Conservation (phyloP, 306 rosid genomes). For the Canavalia ensiformis region DNA sequence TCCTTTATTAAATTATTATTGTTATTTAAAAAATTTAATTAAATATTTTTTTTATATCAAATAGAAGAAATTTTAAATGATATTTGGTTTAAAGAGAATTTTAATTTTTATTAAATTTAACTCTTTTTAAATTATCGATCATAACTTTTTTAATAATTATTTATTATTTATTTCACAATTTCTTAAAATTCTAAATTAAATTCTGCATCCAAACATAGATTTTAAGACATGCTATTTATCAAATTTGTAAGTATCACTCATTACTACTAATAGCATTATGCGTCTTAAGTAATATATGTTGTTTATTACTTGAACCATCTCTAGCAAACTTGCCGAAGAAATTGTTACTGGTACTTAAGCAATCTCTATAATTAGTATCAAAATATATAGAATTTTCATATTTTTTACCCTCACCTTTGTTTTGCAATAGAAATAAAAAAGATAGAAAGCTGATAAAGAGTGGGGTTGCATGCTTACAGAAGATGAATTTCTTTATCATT, state of each 20-base stretch:
- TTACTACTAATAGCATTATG: not conserved
- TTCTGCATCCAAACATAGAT: too few species aligned
- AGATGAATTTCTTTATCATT: slow-evolving; percentile 33
- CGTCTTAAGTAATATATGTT: not conserved
- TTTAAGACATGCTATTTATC: not conserved
- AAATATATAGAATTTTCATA: not conserved
- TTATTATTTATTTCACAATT: too few species aligned
- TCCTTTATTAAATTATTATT: too few species aligned
- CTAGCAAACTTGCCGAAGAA: not conserved
- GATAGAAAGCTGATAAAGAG: not conserved
- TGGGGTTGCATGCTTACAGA: slow-evolving; percentile 28
- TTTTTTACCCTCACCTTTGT: not conserved
- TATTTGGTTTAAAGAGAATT: too few species aligned
- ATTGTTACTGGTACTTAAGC: not conserved
- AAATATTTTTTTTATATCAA: too few species aligned
- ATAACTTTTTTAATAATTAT: too few species aligned
- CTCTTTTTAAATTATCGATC: too few species aligned
- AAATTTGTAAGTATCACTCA: not conserved
- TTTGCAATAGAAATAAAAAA: not conserved
- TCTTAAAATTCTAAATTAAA: too few species aligned
- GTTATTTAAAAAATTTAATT: too few species aligned
- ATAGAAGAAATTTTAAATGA: too few species aligned
- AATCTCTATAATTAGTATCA: not conserved
- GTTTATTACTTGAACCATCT: not conserved
- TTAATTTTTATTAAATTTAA: too few species aligned